These are phyloP conservation scores for Multifurca ochricompacta DNA, from an alignment of 768 basidiomycete species.

Conservation along the genomic window DNA sequence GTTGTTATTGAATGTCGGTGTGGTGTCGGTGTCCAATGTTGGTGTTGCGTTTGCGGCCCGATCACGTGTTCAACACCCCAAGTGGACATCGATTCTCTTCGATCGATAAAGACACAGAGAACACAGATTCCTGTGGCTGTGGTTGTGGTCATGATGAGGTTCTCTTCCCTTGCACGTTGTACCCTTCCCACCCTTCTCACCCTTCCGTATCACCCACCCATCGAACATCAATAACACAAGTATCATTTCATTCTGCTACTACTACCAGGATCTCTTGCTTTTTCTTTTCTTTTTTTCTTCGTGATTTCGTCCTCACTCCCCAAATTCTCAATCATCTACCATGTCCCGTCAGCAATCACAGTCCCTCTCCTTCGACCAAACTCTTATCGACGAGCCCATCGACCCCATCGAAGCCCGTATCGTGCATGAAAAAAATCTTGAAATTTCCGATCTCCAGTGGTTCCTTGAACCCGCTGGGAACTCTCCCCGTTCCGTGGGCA, in stretches of 20 bases:
- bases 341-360: slow-evolving; percentile 1
- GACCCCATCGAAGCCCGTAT: slow-evolving; percentile 21
- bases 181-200: too few relatives aligned
- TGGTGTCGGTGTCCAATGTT: too few relatives aligned
- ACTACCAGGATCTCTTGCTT: neutral
- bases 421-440: slow-evolving; percentile 21
- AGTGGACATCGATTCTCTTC: too few relatives aligned
- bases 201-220: too few relatives aligned
- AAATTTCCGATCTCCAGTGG: slow-evolving; percentile 18
- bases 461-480: slow-evolving; percentile 13
- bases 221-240: neutral
- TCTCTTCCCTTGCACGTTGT: neutral
- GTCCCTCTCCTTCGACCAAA: slow-evolving; percentile 18
- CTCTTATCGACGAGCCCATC: slow-evolving; percentile 24
- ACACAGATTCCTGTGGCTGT: too few relatives aligned
- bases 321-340: neutral
- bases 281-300: neutral
- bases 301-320: neutral
- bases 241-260: neutral
- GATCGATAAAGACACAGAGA: too few relatives aligned
- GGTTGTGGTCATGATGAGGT: too few relatives aligned
- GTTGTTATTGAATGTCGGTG: too few relatives aligned
- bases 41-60: too few relatives aligned
- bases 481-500: slow-evolving; percentile 33
- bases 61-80: too few relatives aligned